These are phyloP conservation scores for Jatropha podagrica DNA, from an alignment of 441 rosid genomes.

Conservation along the genomic window DNA sequence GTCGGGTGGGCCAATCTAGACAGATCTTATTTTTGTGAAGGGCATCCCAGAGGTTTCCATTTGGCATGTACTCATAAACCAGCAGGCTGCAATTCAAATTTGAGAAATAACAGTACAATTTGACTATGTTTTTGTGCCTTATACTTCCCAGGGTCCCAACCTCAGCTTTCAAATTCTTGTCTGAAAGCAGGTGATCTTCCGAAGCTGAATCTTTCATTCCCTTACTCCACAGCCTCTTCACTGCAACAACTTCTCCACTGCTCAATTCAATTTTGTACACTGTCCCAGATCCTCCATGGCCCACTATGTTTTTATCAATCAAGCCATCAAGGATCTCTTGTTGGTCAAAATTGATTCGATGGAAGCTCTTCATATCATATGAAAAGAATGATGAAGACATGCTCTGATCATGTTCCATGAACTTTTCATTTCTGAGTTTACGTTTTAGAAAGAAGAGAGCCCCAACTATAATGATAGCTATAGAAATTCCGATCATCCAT, in stretches of 20 bases:
- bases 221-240: constrained; percentile 76
- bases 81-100: constrained; percentile 59
- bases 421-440: constrained; percentile 44
- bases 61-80: constrained; percentile 91
- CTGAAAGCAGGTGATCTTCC: constrained; percentile 45
- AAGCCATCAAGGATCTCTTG: constrained; percentile 70
- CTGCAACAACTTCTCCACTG: constrained; percentile 78
- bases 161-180: constrained; percentile 74
- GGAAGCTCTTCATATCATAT: constrained; percentile 82
- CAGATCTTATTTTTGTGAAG: constrained; percentile 60
- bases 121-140: constrained; percentile 91
- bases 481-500: constrained; percentile 63
- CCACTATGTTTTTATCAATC: constrained; percentile 80
- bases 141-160: constrained; percentile 83
- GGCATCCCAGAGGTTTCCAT: constrained; percentile 88
- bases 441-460: constrained; percentile 60
- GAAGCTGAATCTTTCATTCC: constrained; percentile 51
- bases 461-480: constrained; percentile 47
- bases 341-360: constrained; percentile 64
- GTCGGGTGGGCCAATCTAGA: constrained; percentile 83
- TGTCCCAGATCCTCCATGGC: constrained; percentile 86
- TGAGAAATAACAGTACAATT: constrained; percentile 75
- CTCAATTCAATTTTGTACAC: constrained; percentile 70
- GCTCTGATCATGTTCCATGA: constrained; percentile 59
- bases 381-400: constrained; percentile 65